Evolutionary conservation across 768 basidiomycete species (phyloP), one percentile per base, ranked within the genome.

Genomic region (Tulasnella sp.): DNA sequence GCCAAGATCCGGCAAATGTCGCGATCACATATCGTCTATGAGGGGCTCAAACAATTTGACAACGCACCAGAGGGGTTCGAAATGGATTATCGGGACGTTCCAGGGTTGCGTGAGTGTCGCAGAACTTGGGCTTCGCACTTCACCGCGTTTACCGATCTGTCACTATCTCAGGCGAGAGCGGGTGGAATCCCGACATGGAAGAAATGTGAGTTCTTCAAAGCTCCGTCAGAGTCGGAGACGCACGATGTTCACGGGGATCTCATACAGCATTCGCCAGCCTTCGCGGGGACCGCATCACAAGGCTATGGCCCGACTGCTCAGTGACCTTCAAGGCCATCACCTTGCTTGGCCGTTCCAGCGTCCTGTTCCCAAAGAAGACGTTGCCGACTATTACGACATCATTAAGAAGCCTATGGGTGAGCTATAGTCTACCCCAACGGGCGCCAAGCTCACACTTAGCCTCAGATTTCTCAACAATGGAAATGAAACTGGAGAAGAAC

Each of bases 361-460:
- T 51, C 91, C 96, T 2, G 93, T 98, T 41, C 82, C 83, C 62
- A 72, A 68, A 2, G 78, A 79, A 5, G 84, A 90, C 59, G 93
- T 93, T 5, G 68, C 75, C 5, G 93, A 97, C 66, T 99, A 99
- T 64, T 86, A 89, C 68, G 83, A 89, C 19, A 79, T 92, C 46
- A 82, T 98, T 66, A 83, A 81, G 63, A 72, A 81, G 57, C 96
- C 96, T 2, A 98, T 98, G 93, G 92, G 91, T 91, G 62, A 58
- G 81, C 74, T 25, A 4, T 27, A 15, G 29, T 34, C 43, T 27
- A 60, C 32, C 25, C 36, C 15, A 55, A 54, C 43, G 23, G 36
- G 27, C 5, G 34, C 25, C 34, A 8, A 25, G 29, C 21, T 14
- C 21, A 54, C 39, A 53, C 12, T 59, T 40, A 45, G 52, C 27